phyloP scores from a whole-genome alignment of 2,329 filamentous ascomycete species.

The Paecilomyces sp. region DNA sequence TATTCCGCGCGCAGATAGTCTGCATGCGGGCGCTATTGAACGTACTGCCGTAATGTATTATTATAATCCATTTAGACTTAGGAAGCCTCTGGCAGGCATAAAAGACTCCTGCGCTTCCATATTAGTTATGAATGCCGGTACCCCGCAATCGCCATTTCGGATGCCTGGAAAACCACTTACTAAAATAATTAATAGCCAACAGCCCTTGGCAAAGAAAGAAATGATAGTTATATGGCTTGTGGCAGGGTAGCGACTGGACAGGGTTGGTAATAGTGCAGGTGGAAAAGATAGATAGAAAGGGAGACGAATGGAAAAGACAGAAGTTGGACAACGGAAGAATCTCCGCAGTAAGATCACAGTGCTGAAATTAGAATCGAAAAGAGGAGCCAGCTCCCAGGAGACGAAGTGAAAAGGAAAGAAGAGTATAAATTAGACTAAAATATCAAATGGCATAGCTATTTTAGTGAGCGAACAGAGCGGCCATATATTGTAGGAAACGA shows the following conservation, averaged over 20 bases:
- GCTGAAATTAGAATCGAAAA: neutral
- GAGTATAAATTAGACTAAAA: neutral
- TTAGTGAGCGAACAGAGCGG: neutral
- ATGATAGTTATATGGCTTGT: neutral
- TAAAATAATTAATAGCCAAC: neutral
- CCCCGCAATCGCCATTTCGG: neutral
- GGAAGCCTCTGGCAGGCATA: neutral
- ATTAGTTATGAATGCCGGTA: neutral
- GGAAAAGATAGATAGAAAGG: neutral
- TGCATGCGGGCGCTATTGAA: neutral
- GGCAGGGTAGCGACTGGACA: neutral
- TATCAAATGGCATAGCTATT: neutral
- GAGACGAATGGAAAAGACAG: neutral
- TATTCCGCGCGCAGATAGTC: neutral
- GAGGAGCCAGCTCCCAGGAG: constrained; percentile 2
- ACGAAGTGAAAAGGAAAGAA: neutral
- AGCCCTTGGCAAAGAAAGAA: neutral
- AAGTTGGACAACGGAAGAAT: neutral
- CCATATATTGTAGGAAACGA: neutral
- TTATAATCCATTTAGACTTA: neutral
- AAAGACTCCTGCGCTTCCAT: neutral
- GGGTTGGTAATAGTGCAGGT: neutral
- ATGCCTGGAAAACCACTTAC: neutral
- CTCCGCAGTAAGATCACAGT: neutral
- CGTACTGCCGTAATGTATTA: neutral